Evolutionary conservation across 129 eudicot genomes (phyloP).

Genomic region (Chrysanthemum lavandulifolium): DNA sequence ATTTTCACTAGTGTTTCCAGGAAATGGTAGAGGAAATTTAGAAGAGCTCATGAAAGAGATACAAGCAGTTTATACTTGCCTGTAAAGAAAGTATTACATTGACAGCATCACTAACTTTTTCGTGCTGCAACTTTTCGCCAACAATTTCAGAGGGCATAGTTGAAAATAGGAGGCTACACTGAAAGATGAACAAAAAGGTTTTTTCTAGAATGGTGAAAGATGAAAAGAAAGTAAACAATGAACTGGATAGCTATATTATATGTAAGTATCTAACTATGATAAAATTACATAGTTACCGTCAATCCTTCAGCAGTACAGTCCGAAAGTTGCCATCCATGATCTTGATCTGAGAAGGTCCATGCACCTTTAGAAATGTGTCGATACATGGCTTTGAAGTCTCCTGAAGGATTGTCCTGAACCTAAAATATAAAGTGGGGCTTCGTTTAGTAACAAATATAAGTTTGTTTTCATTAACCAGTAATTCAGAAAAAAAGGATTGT

Average conservation of each 20-base stretch:
- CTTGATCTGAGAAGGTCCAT: constrained; percentile 85
- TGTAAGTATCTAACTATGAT: not conserved
- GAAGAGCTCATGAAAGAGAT: not conserved
- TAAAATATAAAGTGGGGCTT: not conserved
- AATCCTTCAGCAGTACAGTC: constrained; percentile 84
- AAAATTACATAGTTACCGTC: constrained; percentile 36
- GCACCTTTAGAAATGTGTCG: constrained; percentile 80
- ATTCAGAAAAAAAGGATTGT: not conserved
- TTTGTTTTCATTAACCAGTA: not conserved
- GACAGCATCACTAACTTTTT: constrained; percentile 50
- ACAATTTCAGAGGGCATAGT: constrained; percentile 66
- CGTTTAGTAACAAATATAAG: not conserved
- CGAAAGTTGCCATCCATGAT: constrained; percentile 82
- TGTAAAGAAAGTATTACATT: constrained; percentile 61
- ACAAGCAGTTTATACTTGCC: constrained; percentile 31
- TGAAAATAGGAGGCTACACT: constrained; percentile 75
- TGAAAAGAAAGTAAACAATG: constrained; percentile 1
- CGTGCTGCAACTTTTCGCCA: constrained; percentile 47
- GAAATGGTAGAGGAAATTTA: constrained; percentile 3
- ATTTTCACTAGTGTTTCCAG: not conserved
- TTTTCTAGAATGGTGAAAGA: not conserved
- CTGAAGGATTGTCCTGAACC: constrained; percentile 76
- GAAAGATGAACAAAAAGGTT: not conserved
- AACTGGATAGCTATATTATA: not conserved
- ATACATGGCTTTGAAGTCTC: constrained; percentile 65